Evolutionary conservation across 2,329 filamentous ascomycete genomes (phyloP).

Genomic region (Grosmannia penicillata): DNA sequence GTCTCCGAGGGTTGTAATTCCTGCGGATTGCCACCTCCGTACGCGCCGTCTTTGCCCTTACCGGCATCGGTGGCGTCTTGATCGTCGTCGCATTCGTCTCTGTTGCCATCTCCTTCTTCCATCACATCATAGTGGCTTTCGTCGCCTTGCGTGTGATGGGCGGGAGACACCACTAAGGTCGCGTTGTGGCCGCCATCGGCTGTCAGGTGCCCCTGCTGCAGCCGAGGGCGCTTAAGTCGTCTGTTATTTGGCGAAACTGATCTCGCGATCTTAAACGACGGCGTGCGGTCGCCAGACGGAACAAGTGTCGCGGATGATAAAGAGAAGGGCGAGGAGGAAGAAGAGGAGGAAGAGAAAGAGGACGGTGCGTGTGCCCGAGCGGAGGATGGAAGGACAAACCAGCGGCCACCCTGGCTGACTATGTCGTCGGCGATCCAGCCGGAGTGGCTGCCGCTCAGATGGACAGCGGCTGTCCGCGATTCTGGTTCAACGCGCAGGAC

Average conservation of each 20-base stretch:
- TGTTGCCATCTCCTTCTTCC: background rate
- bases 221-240: background rate
- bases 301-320: background rate
- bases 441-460: conserved; percentile 1
- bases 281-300: background rate
- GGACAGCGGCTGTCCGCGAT: background rate
- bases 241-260: background rate
- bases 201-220: background rate
- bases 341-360: background rate
- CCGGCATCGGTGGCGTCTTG: background rate
- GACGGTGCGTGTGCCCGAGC: background rate
- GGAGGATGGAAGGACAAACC: background rate
- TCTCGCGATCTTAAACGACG: no score
- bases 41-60: no score
- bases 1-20: conserved; percentile 2
- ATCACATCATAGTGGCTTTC: background rate
- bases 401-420: no score
- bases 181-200: background rate
- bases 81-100: background rate
- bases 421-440: background rate
- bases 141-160: background rate
- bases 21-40: background rate
- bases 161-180: no score
- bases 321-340: no score
- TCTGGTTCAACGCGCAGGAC: conserved; percentile 8